Evolutionary conservation across 176 grass and related monocot genomes (phyloP).

Genomic region (Elymus sibiricus): DNA sequence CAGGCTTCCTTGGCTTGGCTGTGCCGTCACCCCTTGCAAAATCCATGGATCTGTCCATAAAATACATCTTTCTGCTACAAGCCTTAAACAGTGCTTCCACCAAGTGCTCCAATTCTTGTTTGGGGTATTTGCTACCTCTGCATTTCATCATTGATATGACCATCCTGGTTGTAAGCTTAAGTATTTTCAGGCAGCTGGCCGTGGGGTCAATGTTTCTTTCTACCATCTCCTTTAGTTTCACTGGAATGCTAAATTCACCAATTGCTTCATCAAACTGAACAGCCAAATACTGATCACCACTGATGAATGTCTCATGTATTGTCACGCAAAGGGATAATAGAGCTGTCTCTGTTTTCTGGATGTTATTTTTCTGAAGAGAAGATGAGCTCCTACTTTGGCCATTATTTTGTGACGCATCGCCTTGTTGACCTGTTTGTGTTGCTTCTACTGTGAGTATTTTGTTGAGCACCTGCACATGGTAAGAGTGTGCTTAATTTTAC

Average conservation of each 20-base stretch:
- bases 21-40: not conserved
- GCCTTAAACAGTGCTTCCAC: not conserved
- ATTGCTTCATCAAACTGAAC: not conserved
- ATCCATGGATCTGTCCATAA: not conserved
- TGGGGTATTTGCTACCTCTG: not conserved
- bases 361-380: not conserved
- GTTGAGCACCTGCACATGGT: not conserved
- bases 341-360: not conserved
- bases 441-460: not conserved
- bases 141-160: not conserved
- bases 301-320: not conserved
- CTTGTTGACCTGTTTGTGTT: not conserved
- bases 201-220: accelerated
- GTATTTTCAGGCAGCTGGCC: not conserved
- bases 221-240: not conserved
- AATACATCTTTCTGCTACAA: not conserved
- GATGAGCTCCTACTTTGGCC: not conserved
- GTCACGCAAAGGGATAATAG: not conserved
- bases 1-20: not conserved
- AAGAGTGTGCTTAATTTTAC: too few species aligned
- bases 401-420: not conserved
- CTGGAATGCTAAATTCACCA: not conserved
- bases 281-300: not conserved
- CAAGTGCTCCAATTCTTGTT: not conserved
- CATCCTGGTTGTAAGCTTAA: not conserved